phyloP scores from a whole-genome alignment of 441 rosid genomes.

The Manihot esculenta region DNA sequence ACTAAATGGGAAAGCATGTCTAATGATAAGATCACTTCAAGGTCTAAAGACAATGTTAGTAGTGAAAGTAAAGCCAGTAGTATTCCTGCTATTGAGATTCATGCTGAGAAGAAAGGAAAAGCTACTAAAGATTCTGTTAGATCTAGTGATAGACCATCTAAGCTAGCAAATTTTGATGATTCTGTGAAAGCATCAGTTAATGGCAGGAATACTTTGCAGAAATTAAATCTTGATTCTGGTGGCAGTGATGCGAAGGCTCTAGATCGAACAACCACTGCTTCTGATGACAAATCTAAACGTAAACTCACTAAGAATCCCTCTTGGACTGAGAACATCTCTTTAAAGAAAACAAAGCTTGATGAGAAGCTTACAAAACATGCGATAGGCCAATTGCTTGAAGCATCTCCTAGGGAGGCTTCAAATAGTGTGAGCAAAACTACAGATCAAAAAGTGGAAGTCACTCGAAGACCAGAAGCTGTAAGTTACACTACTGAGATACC shows the following conservation, averaged over 20 bases:
- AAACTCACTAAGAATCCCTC: conserved; percentile 20
- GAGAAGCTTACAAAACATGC: conserved; percentile 28
- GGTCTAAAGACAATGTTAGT: conserved; percentile 21
- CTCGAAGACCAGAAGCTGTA: conserved; percentile 52
- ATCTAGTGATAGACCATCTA: conserved; percentile 41
- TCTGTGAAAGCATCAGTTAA: conserved; percentile 26
- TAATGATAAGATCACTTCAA: conserved; percentile 19
- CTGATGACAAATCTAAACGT: conserved; percentile 34
- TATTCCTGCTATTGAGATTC: conserved; percentile 20
- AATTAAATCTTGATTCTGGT: conserved; percentile 24
- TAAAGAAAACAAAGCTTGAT: conserved; percentile 37
- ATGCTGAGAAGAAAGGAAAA: conserved; percentile 33
- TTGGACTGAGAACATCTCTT: conserved; percentile 24
- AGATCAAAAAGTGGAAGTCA: conserved; percentile 38
- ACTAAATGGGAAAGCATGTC: conserved; percentile 14
- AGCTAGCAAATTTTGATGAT: conserved; percentile 49
- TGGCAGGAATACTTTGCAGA: conserved; percentile 30
- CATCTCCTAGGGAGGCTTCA: conserved; percentile 24
- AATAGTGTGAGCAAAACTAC: conserved; percentile 25
- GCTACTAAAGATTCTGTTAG: conserved; percentile 26
- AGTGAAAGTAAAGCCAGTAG: conserved; percentile 24
- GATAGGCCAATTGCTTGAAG: conserved; percentile 31
- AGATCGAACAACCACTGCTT: conserved; percentile 13
- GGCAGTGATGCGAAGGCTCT: conserved; percentile 18
- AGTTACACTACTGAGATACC: conserved; percentile 37